Percentiles rank a stretch among this genome's conserved stretches.
Conservation (phyloP, 257 asterid genomes). For the Haberlea rhodopensis region DNA sequence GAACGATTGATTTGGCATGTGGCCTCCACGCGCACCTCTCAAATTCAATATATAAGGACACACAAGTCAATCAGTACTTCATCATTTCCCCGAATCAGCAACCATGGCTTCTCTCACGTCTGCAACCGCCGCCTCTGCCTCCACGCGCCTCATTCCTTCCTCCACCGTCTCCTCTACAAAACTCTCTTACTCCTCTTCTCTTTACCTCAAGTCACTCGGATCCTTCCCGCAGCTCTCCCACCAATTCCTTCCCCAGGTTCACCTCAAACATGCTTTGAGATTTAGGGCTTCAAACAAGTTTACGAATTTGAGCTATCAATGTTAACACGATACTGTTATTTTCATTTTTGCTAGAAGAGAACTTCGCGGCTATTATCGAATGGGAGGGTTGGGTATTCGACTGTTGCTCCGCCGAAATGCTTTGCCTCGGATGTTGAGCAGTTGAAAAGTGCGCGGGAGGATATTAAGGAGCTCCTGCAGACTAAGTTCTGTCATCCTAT, state of each 20-base stretch:
- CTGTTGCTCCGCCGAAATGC: constrained; percentile 67
- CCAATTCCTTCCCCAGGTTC: constrained; percentile 56
- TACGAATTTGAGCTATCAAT: not conserved
- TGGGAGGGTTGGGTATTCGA: constrained; percentile 48
- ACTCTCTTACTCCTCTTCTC: constrained; percentile 39
- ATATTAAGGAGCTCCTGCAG: constrained; percentile 67
- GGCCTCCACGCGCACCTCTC: constrained; percentile 38
- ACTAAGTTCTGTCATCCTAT: constrained; percentile 76
- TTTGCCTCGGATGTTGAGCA: constrained; percentile 69
- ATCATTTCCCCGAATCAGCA: constrained; percentile 27
- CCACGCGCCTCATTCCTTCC: constrained; percentile 22
- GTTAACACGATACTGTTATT: not conserved
- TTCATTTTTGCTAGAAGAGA: constrained; percentile 37
- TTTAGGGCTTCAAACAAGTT: not conserved
- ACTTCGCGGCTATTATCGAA: constrained; percentile 35
- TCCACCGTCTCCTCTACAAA: constrained; percentile 29
- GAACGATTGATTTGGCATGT: too few species aligned
- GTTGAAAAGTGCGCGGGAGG: constrained; percentile 87
- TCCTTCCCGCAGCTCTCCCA: constrained; percentile 52
- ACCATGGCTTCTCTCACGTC: constrained; percentile 56
- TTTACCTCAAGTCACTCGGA: constrained; percentile 47
- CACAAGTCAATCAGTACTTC: constrained; percentile 27
- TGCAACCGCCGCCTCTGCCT: constrained; percentile 33
- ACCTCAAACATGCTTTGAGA: not conserved
- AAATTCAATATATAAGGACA: constrained; percentile 22